Conservation (phyloP, 305 asterid genomes). For the Ilex paraguariensis region DNA sequence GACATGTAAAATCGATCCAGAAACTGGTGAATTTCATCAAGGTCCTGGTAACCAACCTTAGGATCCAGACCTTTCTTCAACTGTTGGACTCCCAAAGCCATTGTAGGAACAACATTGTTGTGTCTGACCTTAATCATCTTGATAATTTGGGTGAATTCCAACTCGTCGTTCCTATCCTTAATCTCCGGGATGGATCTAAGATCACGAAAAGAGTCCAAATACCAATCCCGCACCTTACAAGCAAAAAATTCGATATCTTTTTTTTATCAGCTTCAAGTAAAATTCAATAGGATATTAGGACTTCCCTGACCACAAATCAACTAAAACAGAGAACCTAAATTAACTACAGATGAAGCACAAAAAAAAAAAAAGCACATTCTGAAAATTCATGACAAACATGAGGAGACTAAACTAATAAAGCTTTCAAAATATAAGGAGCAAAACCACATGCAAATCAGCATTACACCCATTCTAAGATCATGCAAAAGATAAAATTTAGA, state of each 20-base stretch:
- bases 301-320: neutral
- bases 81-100: slow-evolving; percentile 98
- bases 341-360: neutral
- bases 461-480: too few species aligned
- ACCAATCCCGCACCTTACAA: slow-evolving; percentile 91
- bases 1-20: slow-evolving; percentile 94
- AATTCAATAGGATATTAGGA: too few species aligned
- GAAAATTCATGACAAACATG: neutral
- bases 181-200: slow-evolving; percentile 70
- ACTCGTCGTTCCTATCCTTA: slow-evolving; percentile 67
- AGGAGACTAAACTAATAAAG: neutral
- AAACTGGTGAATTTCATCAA: slow-evolving; percentile 84
- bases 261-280: too few species aligned
- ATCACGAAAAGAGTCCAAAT: slow-evolving; percentile 93
- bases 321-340: neutral
- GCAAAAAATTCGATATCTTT: neutral
- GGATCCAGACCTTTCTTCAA: slow-evolving; percentile 64
- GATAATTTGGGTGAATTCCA: slow-evolving; percentile 80
- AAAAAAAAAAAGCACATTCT: neutral
- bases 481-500: too few species aligned
- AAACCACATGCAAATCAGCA: too few species aligned
- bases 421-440: neutral
- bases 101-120: slow-evolving; percentile 95
- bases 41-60: slow-evolving; percentile 47
- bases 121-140: slow-evolving; percentile 94